Evolutionary conservation across 2,329 filamentous ascomycete species (phyloP), one percentile per base, ranked within the genome.

Genomic region (Ophiostoma ulmi): DNA sequence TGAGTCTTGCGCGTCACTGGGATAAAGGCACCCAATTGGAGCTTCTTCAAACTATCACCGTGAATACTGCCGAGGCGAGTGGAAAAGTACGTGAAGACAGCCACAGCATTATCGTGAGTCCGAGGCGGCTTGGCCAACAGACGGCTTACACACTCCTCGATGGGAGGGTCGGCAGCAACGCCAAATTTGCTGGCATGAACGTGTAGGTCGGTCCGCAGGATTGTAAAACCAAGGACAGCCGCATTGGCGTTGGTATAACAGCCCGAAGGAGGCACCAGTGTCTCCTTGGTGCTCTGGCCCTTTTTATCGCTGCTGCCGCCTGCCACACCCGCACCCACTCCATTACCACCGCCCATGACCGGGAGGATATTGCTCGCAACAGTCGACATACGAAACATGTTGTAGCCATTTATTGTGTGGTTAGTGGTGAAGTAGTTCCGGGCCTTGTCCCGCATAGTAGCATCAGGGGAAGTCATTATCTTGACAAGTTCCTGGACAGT

Each of bases 171-270:
- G 69, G 86, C 81, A n/a, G 86, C 86, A 5, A 99, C 93, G 0
- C 93, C 94, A 76, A 99, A 93, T 80, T 95, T 94, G 73, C 79
- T 83, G 20, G 93, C 92, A 81, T 98, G 92, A 13, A 86, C 81
- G 72, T 91, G 89, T n/a, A 98, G 84, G 73, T 95, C 91, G 67
- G 82, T 85, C 72, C 87, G 86, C 44, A 99, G 81, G 22, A 97
- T 90, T 36, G 89, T 84, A 76, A 97, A 98, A 0, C 92, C 92
- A 69, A 99, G 84, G 5, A 96, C 83, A 0, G 90, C 84, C 31
- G 92, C 91, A 61, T 86, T 86, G 55, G 90, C 87, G 75, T 98
- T 94, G 0, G 89, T 93, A 77, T 92, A 99, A 76, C 94, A 97
- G 72, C 89, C 86, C 1, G 86, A 87, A 0, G 94, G 94, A 0